These are phyloP conservation scores for Massarina eburnea DNA, from an alignment of 2,329 filamentous ascomycete genomes.

Conservation along the genomic window DNA sequence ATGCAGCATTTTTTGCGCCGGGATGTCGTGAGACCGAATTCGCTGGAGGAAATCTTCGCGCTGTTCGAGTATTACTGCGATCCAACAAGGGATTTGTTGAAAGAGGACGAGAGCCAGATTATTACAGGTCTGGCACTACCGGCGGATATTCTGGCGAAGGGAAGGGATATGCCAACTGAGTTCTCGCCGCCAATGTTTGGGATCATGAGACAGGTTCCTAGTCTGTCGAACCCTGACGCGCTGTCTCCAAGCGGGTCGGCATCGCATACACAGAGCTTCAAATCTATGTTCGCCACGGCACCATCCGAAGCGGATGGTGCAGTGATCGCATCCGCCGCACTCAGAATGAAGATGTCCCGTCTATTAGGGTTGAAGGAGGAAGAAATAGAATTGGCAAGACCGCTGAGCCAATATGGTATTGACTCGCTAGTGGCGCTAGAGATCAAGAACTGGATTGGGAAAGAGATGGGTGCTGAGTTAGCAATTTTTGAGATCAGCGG, in stretches of 20 bases:
- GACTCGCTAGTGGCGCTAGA: slow-evolving; percentile 8
- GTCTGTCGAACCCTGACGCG: too few relatives aligned
- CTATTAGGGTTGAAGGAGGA: neutral
- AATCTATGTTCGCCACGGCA: neutral
- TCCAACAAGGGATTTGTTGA: neutral
- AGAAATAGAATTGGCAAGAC: neutral
- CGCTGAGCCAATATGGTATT: slow-evolving; percentile 5
- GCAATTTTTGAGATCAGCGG: slow-evolving; percentile 7
- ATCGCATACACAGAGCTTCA: neutral
- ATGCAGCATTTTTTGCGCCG: neutral
- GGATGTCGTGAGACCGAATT: neutral
- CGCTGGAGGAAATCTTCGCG: neutral
- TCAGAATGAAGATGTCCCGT: neutral
- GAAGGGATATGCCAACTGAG: neutral
- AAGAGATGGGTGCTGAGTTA: slow-evolving; percentile 7
- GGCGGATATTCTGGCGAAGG: neutral
- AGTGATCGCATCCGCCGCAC: neutral
- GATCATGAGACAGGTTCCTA: neutral
- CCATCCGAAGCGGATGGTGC: neutral
- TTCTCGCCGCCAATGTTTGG: neutral
- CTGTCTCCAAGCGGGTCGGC: neutral
- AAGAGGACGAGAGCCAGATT: neutral
- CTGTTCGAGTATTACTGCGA: slow-evolving; percentile 7
- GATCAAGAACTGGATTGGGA: slow-evolving; percentile 8
- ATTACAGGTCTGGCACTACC: slow-evolving; percentile 2